These are phyloP conservation scores for Gentiana dahurica DNA, from an alignment of 257 asterid genomes.

Conservation along the genomic window DNA sequence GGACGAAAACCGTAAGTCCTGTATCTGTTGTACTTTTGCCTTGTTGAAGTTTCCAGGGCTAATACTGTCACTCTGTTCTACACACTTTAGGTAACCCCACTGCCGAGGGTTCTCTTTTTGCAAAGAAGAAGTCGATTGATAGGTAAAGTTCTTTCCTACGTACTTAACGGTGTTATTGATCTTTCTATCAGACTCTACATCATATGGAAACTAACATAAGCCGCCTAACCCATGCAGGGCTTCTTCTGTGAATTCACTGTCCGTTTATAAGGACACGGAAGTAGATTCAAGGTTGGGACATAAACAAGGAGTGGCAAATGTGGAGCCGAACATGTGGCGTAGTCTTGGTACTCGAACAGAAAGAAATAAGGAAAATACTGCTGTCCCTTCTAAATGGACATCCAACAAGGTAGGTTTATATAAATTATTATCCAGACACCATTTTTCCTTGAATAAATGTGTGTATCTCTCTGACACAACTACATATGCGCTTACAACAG, in stretches of 20 bases:
- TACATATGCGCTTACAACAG: slow-evolving; percentile 19
- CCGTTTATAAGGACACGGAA: slow-evolving; percentile 57
- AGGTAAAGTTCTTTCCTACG: slow-evolving; percentile 28
- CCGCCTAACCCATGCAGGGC: slow-evolving; percentile 22
- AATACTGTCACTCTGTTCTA: slow-evolving; percentile 8
- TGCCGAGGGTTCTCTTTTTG: slow-evolving; percentile 41
- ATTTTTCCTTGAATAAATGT: neutral
- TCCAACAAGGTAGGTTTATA: slow-evolving; percentile 46
- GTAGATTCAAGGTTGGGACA: slow-evolving; percentile 29
- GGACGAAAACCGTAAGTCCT: slow-evolving; percentile 40
- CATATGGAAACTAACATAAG: no score
- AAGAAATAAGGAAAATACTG: slow-evolving; percentile 82
- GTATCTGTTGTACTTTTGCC: slow-evolving; percentile 1
- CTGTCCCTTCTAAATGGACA: slow-evolving; percentile 89
- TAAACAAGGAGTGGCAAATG: slow-evolving; percentile 35
- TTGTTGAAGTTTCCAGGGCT: slow-evolving; percentile 4
- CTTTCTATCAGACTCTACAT: no score
- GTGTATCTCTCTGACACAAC: neutral
- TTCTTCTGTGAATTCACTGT: slow-evolving; percentile 37
- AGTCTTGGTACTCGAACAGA: slow-evolving; percentile 84
- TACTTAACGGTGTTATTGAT: no score
- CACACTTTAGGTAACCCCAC: slow-evolving; percentile 48
- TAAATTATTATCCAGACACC: neutral
- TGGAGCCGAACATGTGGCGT: slow-evolving; percentile 52
- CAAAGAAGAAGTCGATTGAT: slow-evolving; percentile 47